phyloP scores from a whole-genome alignment of 2,329 filamentous ascomycete genomes.

The Alternaria hordeiaustralica region DNA sequence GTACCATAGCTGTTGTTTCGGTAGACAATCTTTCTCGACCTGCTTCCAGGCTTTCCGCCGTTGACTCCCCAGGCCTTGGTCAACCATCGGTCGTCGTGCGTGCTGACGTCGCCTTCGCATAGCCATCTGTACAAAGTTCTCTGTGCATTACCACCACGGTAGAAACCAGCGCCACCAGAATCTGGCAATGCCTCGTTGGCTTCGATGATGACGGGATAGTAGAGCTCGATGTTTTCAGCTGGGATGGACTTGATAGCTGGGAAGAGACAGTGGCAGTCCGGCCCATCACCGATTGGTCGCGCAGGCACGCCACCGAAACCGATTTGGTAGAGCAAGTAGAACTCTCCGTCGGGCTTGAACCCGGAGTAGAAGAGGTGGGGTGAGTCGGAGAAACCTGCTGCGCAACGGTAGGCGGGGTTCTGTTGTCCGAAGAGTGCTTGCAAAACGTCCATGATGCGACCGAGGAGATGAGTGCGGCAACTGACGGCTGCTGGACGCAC shows the following conservation, averaged over 20 bases:
- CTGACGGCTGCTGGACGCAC: constrained; percentile 56
- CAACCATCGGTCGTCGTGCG: constrained; percentile 59
- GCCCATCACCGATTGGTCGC: constrained; percentile 56
- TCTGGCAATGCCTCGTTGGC: constrained; percentile 57
- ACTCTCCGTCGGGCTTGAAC: constrained; percentile 57
- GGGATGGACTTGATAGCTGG: constrained; percentile 60
- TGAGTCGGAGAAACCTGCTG: constrained; percentile 59
- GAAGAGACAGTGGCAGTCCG: constrained; percentile 60
- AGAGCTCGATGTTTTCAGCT: constrained; percentile 57
- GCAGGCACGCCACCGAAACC: constrained; percentile 59
- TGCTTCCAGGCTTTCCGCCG: constrained; percentile 53
- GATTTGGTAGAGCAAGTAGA: constrained; percentile 60
- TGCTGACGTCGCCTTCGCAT: constrained; percentile 54
- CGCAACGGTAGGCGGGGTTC: constrained; percentile 55
- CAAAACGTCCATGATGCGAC: constrained; percentile 58
- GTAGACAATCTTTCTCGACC: constrained; percentile 54
- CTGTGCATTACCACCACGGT: constrained; percentile 58
- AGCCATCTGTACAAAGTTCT: constrained; percentile 57
- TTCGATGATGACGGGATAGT: constrained; percentile 58
- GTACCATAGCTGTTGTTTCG: constrained; percentile 49
- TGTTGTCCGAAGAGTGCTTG: constrained; percentile 59
- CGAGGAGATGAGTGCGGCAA: constrained; percentile 58
- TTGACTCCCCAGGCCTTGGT: constrained; percentile 59
- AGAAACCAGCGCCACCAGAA: constrained; percentile 57
- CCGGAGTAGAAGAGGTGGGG: constrained; percentile 60